Base-by-base conservation (phyloP, 768 basidiomycete species). In the Lactarius sanguifluus region DNA sequence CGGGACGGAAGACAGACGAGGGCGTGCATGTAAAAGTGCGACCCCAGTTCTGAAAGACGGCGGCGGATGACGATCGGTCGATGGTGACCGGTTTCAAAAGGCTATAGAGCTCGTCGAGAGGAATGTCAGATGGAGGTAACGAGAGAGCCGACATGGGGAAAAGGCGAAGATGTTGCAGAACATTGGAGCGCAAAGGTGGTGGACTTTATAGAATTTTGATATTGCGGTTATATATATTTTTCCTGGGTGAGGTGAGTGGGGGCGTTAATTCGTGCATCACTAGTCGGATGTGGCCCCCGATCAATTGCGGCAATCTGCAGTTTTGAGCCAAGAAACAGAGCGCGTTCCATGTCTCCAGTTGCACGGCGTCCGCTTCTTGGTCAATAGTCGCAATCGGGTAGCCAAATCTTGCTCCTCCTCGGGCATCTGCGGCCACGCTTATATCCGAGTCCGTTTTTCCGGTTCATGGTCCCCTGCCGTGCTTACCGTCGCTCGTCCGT, bases 1-100 rank as follows among this genome's bases (percentile, higher is more conserved):
- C 81, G 5, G 96, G 97, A 70, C 86, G 85, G 74, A 96, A 96
- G 43, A 94, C 80, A 25, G 84, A 82, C 55, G 82, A 77, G 20
- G 94, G 92, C 1, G 73, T 73, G 72, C 91, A 93, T 23, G 78
- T 73, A 77, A 89, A 97, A 6, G 91, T 94, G 61, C 78, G 81
- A 5, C 88, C 94, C 96, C 96, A 98, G 79, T 96, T 98, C 5
- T 80, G 78, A 80, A 96, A 96, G 34, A 72, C 75, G 7, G 83
- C 75, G 10, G 76, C 72, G 47, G 79, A 73, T 10, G 77, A 75
- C 52, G 74, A 55, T 54, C 76, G 64, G 62, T 85, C 77, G 66
- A 86, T 73, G 41, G 85, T 85, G 70, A 89, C 80, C 57, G 85
- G 84, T 28, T 77, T 75, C 40, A 93, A 81, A 6, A 82, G 80